Evolutionary conservation across 768 basidiomycete species (phyloP).

Genomic region (Hebeloma cylindrosporum): DNA sequence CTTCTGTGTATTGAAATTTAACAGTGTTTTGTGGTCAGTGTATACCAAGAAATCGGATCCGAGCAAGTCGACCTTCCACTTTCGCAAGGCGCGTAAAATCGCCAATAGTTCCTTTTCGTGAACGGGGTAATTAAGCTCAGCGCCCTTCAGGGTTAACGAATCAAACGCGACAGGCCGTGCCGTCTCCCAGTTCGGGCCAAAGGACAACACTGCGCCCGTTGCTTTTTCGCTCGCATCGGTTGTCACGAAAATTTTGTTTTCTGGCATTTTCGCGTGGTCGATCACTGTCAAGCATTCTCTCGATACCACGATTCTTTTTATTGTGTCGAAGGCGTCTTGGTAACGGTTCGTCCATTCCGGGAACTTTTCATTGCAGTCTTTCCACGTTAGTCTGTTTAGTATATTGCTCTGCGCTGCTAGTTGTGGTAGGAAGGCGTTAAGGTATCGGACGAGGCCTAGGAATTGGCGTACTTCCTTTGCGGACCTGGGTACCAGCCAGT

Average conservation of each 20-base stretch:
- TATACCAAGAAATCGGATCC: conserved; percentile 26
- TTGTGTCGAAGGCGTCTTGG: conserved; percentile 10
- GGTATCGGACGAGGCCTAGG: conserved; percentile 19
- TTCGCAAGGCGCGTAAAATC: conserved; percentile 29
- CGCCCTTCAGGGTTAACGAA: conserved; percentile 24
- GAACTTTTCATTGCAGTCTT: conserved; percentile 11
- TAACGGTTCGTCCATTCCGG: background rate
- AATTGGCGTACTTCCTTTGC: conserved; percentile 15
- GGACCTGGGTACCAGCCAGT: conserved; percentile 26
- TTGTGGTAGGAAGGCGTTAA: conserved; percentile 13
- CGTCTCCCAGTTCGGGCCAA: conserved; percentile 30
- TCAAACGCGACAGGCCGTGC: conserved; percentile 34
- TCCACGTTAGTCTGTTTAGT: conserved; percentile 7
- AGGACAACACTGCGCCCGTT: conserved; percentile 30
- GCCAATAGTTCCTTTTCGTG: conserved; percentile 23
- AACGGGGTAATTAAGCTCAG: conserved; percentile 14
- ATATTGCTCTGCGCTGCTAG: conserved; percentile 6
- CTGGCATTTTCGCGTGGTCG: conserved; percentile 1
- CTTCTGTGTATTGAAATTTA: conserved; percentile 29
- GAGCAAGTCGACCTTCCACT: conserved; percentile 27
- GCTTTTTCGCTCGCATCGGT: conserved; percentile 29
- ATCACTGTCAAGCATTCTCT: conserved; percentile 16
- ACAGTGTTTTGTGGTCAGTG: conserved; percentile 38
- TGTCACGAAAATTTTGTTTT: conserved; percentile 34
- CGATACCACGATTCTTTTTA: conserved; percentile 8